Evolutionary conservation across 352 stramenopile genomes (phyloP), one percentile per base, ranked within the genome.

Genomic region (Pythium oligandrum): DNA sequence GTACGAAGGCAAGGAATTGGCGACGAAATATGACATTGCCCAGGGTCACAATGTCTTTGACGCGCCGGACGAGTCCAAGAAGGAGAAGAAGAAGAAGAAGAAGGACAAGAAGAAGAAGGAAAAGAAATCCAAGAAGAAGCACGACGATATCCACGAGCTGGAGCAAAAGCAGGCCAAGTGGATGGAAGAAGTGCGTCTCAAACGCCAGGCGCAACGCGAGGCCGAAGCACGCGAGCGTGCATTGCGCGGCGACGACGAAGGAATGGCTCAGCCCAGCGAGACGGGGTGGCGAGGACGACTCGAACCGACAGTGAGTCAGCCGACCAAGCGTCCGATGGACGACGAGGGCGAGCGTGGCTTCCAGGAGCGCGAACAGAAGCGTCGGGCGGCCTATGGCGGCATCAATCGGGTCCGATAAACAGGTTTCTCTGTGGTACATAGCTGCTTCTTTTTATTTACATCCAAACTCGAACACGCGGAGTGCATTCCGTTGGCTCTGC

Each of bases 1-100:
- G 1, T 96, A 97, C 67, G 71, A 95, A 53, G 87, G 83, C 48
- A 93, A 96, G 53, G 76, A 96, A 50, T 64, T 96, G 38, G 82
- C 71, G 3, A 74, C 57, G 10, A 55, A 63, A 6, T 90, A 87
- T 59, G 69, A 88, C 55, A 74, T 97, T 33, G 45, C 73, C 11
- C 57, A 83, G 47, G 88, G 89, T 26, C 81, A 94, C 38, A 83
- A 97, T 26, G 77, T 96, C 26, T 97, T 95, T 63, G 79, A 70
- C 9, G 76, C 74, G 9, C 70, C 73, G 0, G 55, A 77, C 30
- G 72, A 88, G 64, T 74, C 55, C 4, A 70, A 73, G 44, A 73
- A 82, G 31, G 74, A 83, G 58, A 70, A 66, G 46, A 88, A 86
- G 58, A 77, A 83, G 58, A 59, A 67, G 34, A 75, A 77, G 33